Percentiles rank a stretch among this genome's conserved stretches.
Conservation (phyloP, 2,329 filamentous ascomycete species). For the Sporothrix variecibatus region DNA sequence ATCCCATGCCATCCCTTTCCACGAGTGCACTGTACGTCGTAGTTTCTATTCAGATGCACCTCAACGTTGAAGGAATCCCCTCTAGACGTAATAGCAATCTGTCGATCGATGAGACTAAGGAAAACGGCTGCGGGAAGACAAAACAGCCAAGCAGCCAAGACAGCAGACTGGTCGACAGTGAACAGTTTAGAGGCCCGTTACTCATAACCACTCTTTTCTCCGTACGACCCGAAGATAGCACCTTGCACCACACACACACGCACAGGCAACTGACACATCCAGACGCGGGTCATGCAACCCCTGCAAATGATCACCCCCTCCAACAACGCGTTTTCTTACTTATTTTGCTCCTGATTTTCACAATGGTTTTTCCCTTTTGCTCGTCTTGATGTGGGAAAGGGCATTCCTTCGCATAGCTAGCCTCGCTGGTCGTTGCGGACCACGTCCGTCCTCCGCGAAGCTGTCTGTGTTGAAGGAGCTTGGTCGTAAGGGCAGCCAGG, state of each 20-base stretch:
- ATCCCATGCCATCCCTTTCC: not conserved
- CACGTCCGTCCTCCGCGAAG: not conserved
- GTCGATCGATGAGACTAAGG: slow-evolving; percentile 1
- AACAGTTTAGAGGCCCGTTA: not conserved
- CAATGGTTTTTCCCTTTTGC: not conserved
- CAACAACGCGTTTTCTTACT: slow-evolving; percentile 17
- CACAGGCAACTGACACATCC: not conserved
- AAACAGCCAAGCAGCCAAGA: not conserved
- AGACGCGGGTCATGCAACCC: slow-evolving; percentile 5
- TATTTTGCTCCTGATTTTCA: not conserved
- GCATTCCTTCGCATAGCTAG: not conserved
- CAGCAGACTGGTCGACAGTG: not conserved
- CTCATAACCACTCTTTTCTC: not conserved
- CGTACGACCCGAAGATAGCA: not conserved
- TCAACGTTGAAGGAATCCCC: not conserved
- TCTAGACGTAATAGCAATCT: not conserved
- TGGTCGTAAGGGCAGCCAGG: not conserved
- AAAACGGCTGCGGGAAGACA: slow-evolving; percentile 13
- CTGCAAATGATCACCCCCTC: slow-evolving; percentile 14
- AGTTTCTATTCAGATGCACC: not conserved
- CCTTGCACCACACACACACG: not conserved
- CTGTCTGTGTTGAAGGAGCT: not conserved
- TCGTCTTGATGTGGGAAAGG: not conserved
- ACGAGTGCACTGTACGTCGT: too few species aligned
- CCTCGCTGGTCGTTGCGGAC: not conserved